A percentile compares a stretch with the other conserved stretches of the same genome.
These are phyloP conservation scores for Rhynchosporium graminicola DNA, from an alignment of 2,329 filamentous ascomycete genomes.

Conservation along the genomic window DNA sequence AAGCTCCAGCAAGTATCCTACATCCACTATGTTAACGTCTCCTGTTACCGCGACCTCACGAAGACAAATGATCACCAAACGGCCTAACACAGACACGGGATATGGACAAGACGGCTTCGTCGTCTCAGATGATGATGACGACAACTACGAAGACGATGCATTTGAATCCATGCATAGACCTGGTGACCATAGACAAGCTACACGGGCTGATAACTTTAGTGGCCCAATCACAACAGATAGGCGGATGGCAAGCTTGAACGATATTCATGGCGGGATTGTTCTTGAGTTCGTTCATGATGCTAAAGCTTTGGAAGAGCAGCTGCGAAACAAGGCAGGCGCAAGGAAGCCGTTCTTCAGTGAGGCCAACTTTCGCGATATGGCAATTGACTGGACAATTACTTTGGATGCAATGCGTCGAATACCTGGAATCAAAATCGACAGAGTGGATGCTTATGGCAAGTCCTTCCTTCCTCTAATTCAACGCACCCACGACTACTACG, in stretches of 20 bases:
- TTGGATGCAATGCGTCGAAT: conserved; percentile 64
- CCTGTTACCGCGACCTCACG: conserved; percentile 52
- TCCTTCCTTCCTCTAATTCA: conserved; percentile 61
- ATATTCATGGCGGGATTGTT: conserved; percentile 65
- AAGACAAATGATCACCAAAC: conserved; percentile 37
- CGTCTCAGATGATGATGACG: conserved; percentile 43
- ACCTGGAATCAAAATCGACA: conserved; percentile 61
- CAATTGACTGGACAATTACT: conserved; percentile 64
- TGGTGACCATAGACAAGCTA: conserved; percentile 38
- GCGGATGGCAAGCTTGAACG: conserved; percentile 54
- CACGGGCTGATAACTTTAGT: conserved; percentile 46
- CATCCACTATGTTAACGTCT: conserved; percentile 68
- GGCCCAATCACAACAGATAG: conserved; percentile 60
- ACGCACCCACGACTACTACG: conserved; percentile 49
- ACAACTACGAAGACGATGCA: conserved; percentile 42
- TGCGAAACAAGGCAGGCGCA: conserved; percentile 60
- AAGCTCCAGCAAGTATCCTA: conserved; percentile 36
- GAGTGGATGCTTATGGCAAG: conserved; percentile 61
- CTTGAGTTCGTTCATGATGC: conserved; percentile 65
- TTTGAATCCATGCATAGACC: conserved; percentile 26
- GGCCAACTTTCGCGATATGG: conserved; percentile 71
- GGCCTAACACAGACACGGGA: conserved; percentile 35
- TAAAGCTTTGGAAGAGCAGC: conserved; percentile 57
- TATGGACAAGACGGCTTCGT: conserved; percentile 51
- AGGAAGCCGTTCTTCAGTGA: conserved; percentile 67